phyloP scores from a whole-genome alignment of 2,329 filamentous ascomycete species.

The Didymella pinodella region DNA sequence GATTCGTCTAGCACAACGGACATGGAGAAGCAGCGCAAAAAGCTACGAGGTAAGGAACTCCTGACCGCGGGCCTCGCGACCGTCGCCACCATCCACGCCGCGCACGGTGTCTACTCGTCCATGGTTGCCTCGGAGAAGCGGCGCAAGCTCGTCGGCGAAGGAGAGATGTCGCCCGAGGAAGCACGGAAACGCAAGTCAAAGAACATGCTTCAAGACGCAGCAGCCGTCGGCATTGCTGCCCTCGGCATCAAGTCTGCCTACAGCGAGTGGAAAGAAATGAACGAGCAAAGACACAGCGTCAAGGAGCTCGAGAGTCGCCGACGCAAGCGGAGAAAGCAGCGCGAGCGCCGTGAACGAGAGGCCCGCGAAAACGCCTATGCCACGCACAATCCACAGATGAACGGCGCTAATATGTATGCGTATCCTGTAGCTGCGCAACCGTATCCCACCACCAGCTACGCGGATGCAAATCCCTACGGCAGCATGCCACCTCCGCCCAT shows the following conservation, averaged over 20 bases:
- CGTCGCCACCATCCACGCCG: conserved; percentile 74
- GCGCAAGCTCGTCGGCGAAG: conserved; percentile 66
- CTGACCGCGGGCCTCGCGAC: conserved; percentile 71
- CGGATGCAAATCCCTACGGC: conserved; percentile 57
- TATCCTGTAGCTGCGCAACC: conserved; percentile 49
- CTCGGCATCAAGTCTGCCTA: conserved; percentile 72
- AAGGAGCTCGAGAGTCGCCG: conserved; percentile 63
- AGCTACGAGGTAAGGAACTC: conserved; percentile 71
- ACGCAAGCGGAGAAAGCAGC: conserved; percentile 55
- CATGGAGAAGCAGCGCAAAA: conserved; percentile 69
- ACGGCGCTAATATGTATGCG: conserved; percentile 48
- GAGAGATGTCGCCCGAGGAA: conserved; percentile 69
- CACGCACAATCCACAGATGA: conserved; percentile 40
- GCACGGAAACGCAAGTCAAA: conserved; percentile 69
- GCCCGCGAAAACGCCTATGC: conserved; percentile 54
- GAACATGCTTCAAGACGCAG: conserved; percentile 69
- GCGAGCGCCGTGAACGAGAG: conserved; percentile 54
- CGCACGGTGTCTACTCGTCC: conserved; percentile 69
- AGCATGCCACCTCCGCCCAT: conserved; percentile 52
- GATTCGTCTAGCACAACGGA: conserved; percentile 65
- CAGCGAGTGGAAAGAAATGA: conserved; percentile 72
- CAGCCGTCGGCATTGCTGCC: conserved; percentile 72
- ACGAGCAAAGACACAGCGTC: conserved; percentile 65
- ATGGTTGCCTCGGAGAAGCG: conserved; percentile 70
- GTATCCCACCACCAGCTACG: conserved; percentile 52